These are phyloP conservation scores for Leccinum solheimii DNA, from an alignment of 1,284 basidiomycete genomes.

Conservation along the genomic window DNA sequence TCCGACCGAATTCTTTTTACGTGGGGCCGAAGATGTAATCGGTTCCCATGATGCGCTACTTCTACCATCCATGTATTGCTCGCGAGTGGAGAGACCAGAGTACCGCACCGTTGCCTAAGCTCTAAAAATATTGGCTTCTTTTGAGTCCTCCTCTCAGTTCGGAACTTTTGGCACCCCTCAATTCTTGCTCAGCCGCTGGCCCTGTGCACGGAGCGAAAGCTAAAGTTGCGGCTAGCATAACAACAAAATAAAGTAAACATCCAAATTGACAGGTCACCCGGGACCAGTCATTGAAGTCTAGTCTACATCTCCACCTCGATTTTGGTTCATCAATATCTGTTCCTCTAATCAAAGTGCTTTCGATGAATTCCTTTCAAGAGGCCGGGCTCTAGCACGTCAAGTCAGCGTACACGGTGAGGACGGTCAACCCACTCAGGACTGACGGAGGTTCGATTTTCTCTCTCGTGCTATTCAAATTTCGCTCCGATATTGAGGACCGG, in stretches of 20 bases:
- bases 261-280: background rate
- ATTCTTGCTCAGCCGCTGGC: background rate
- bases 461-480: background rate
- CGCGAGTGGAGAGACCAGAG: constrained; percentile 1
- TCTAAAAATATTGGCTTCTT: background rate
- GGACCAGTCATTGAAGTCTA: background rate
- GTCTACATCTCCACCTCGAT: background rate
- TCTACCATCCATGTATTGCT: constrained; percentile 1
- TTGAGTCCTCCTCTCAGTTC: constrained; percentile 9
- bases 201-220: constrained; percentile 7
- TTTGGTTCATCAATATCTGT: background rate
- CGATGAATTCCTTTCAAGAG: background rate
- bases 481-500: background rate
- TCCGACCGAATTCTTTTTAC: constrained; percentile 14
- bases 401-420: background rate
- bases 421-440: background rate
- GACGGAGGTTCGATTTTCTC: background rate
- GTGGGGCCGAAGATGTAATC: constrained; percentile 25
- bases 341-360: background rate
- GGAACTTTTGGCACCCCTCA: constrained; percentile 4
- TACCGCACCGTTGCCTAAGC: background rate
- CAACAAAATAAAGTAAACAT: background rate
- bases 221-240: constrained; percentile 1
- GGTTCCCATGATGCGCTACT: constrained; percentile 9
- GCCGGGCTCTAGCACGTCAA: background rate